These are phyloP conservation scores for Metarhizium album DNA, from an alignment of 2,329 filamentous ascomycete species.

Conservation along the genomic window DNA sequence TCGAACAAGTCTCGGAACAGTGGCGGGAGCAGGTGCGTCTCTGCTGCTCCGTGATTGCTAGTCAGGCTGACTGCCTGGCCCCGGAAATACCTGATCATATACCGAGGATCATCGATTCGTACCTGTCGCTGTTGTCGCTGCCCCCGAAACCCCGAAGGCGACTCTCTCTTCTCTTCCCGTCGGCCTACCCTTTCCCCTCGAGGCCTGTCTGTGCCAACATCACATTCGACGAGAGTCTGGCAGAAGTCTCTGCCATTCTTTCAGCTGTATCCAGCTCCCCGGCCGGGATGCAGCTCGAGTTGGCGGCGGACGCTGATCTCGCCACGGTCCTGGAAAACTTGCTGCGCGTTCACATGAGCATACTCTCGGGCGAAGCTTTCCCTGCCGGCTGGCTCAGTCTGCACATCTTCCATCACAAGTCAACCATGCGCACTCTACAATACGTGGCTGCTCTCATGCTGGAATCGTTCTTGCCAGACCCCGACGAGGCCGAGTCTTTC, in stretches of 20 bases:
- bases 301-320: slow-evolving; percentile 62
- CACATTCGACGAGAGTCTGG: slow-evolving; percentile 71
- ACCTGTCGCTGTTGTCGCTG: slow-evolving; percentile 58
- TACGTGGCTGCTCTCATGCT: slow-evolving; percentile 70
- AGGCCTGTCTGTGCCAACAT: slow-evolving; percentile 52
- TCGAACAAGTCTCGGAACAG: slow-evolving; percentile 62
- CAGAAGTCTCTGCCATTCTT: slow-evolving; percentile 81
- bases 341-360: slow-evolving; percentile 77
- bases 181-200: slow-evolving; percentile 76
- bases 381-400: slow-evolving; percentile 84
- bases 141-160: slow-evolving; percentile 46
- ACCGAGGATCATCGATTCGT: slow-evolving; percentile 83
- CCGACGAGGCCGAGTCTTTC: slow-evolving; percentile 85
- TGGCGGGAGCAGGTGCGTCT: slow-evolving; percentile 90
- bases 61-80: slow-evolving; percentile 67
- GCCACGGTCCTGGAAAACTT: slow-evolving; percentile 66
- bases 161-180: slow-evolving; percentile 83
- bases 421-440: slow-evolving; percentile 75
- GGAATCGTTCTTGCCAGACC: slow-evolving; percentile 75
- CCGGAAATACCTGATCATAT: slow-evolving; percentile 81
- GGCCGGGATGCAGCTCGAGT: slow-evolving; percentile 60
- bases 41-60: slow-evolving; percentile 85
- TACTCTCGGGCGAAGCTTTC: slow-evolving; percentile 82
- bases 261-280: slow-evolving; percentile 69
- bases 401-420: slow-evolving; percentile 86